Evolutionary conservation across 2,329 filamentous ascomycete genomes (phyloP).

Genomic region (Neurospora crassa): DNA sequence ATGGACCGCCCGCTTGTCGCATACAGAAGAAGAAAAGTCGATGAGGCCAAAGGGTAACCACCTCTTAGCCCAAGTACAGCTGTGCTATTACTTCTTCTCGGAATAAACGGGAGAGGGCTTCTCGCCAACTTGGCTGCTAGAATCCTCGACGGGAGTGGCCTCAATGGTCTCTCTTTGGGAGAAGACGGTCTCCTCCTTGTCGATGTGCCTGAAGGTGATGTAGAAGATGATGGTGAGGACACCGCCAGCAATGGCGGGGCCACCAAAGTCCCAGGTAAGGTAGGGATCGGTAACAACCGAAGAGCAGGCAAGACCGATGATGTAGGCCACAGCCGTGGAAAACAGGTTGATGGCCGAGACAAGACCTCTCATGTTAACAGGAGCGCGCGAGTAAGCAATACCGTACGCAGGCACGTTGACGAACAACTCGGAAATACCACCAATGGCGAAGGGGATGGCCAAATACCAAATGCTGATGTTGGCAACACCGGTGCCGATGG

Average conservation of each 20-base stretch:
- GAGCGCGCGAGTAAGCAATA: conserved; percentile 41
- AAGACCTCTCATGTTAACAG: conserved; percentile 40
- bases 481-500: conserved; percentile 26
- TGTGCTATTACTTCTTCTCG: neutral
- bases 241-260: conserved; percentile 34
- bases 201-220: conserved; percentile 36
- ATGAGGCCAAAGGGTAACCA: neutral
- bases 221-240: conserved; percentile 35
- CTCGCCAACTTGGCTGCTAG: conserved; percentile 22
- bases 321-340: conserved; percentile 35
- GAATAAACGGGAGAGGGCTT: neutral
- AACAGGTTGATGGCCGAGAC: conserved; percentile 41
- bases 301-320: conserved; percentile 34
- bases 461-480: conserved; percentile 47
- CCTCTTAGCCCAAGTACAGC: neutral
- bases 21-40: neutral
- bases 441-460: conserved; percentile 40
- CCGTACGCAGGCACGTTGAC: conserved; percentile 41
- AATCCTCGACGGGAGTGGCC: conserved; percentile 23
- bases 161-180: conserved; percentile 22
- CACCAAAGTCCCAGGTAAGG: conserved; percentile 41
- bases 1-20: neutral
- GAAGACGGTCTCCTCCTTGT: conserved; percentile 34
- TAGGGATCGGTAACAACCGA: conserved; percentile 38
- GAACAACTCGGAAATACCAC: conserved; percentile 43